Conservation (phyloP, 257 asterid species). For the Rehmannia glutinosa region DNA sequence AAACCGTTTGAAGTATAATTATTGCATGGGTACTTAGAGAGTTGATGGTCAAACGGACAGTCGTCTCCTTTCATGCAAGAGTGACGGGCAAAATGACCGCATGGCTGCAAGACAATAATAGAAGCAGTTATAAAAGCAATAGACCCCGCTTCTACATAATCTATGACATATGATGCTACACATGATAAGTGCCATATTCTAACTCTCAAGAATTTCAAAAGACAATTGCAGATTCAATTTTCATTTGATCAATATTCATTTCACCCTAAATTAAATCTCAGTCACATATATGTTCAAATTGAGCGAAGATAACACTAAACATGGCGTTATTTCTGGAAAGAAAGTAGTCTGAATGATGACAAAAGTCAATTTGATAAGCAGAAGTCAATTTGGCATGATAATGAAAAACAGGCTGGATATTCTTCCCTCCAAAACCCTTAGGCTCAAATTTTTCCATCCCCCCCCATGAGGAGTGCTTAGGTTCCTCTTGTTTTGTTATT, state of each 20-base stretch:
- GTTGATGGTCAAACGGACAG: conserved; percentile 88
- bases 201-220: neutral
- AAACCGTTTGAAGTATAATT: conserved; percentile 52
- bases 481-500: too few species aligned
- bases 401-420: neutral
- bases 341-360: neutral
- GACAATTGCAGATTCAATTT: neutral
- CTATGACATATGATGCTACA: neutral
- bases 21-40: conserved; percentile 84
- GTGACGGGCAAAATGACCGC: conserved; percentile 79
- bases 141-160: conserved; percentile 2
- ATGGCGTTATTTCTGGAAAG: neutral
- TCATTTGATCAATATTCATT: neutral
- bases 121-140: conserved; percentile 9
- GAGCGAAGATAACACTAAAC: neutral
- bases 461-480: too few species aligned
- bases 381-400: neutral
- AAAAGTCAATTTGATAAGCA: neutral
- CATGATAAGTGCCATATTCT: neutral
- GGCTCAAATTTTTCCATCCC: too few species aligned
- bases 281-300: neutral
- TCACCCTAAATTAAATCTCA: neutral
- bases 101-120: conserved; percentile 61
- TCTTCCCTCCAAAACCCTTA: too few species aligned
- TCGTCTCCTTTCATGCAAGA: conserved; percentile 96